Evolutionary conservation across 2,329 filamentous ascomycete species (phyloP), one percentile per base, ranked within the genome.

Genomic region (Setomelanomma holmii): DNA sequence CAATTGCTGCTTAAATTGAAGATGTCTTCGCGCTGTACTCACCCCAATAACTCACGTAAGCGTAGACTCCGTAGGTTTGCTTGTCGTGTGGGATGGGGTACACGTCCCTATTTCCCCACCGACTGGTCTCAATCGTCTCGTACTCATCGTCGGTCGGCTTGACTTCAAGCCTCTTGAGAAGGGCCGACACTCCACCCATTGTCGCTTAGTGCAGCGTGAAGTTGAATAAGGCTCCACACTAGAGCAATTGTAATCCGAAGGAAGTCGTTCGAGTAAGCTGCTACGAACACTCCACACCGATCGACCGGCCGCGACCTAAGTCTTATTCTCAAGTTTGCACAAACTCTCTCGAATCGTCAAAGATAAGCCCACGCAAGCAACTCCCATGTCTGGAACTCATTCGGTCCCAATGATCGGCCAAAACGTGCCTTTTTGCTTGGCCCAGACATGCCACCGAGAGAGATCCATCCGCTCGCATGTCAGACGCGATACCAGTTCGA

Each of bases 21-120:
- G n/a, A n/a, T 21, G 8, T 11, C 5, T 22, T 14, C 17, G 21
- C 17, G 4, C 5, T 27, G 6, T 30, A 34, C 51, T n/a, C 21
- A 53, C 51, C 56, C 56, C 56, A 59, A 33, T 59, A 59, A 36
- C 40, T 48, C 24, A 55, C 44, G 30, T 41, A 60, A 6, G 57
- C 57, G 20, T 57, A 57, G 5, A 55, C 20, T 3, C 54, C 54
- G 24, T 58, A 60, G 14, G 54, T 60, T 39, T 54, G 51, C 41
- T 61, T 58, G 30, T 55, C 51, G 38, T 55, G 49, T 3, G 55
- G 45, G 45, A 58, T 56, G n/a, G 55, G 58, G 48, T 58, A 61
- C 8, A 57, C 51, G 38, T 61, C 55, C 33, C 46, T 52, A 45
- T 61, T 60, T 7, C 57, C 55, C 57, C 57, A 60, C 21, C 51